Conservation (phyloP, 495 filamentous ascomycete genomes). For the Neurospora sp. region DNA sequence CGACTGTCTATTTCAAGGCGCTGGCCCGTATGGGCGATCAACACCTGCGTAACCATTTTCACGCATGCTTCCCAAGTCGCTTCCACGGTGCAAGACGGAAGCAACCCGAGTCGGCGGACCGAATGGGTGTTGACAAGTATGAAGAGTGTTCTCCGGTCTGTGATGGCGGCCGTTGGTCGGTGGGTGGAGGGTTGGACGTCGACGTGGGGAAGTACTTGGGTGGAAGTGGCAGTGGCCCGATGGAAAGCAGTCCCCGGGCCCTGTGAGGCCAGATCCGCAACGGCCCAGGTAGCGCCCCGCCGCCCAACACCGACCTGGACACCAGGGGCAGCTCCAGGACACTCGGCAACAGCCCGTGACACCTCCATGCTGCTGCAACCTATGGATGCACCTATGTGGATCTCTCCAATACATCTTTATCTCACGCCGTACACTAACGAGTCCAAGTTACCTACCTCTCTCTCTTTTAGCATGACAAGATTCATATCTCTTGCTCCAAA, state of each 20-base stretch:
- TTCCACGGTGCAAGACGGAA: background rate
- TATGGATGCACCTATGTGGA: background rate
- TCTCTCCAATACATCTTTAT: background rate
- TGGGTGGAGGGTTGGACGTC: background rate
- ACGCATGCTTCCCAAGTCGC: constrained; percentile 19
- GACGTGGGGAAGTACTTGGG: background rate
- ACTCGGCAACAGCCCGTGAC: background rate
- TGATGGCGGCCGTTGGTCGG: background rate
- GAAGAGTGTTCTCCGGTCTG: background rate
- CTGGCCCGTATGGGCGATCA: constrained; percentile 82
- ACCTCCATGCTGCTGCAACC: background rate
- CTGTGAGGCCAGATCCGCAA: background rate
- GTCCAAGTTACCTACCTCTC: background rate
- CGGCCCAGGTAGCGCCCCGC: background rate
- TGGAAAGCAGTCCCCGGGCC: background rate
- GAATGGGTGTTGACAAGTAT: background rate
- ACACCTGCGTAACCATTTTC: constrained; percentile 61
- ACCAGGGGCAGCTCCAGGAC: background rate
- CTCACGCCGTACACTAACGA: background rate
- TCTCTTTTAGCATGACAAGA: background rate
- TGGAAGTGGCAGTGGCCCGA: background rate
- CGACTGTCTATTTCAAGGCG: constrained; percentile 62
- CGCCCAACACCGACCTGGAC: background rate
- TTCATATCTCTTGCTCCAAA: background rate
- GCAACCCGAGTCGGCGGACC: background rate